phyloP scores from a whole-genome alignment of 2,329 filamentous ascomycete genomes.

The Leptographium radiaticola region DNA sequence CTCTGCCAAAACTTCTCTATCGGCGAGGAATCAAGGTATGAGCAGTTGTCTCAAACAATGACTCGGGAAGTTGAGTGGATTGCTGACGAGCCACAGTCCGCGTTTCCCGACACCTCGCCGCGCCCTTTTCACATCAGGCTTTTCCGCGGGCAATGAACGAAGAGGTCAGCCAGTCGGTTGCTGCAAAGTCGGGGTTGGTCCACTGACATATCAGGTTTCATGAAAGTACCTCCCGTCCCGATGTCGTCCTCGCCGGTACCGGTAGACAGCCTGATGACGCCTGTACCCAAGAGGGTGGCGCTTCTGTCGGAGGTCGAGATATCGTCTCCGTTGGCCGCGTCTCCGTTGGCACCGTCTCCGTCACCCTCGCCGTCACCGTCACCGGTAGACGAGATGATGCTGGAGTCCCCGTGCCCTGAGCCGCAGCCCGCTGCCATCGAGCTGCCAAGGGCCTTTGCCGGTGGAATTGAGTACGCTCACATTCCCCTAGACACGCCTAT shows the following conservation, averaged over 20 bases:
- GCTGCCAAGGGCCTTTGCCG: background rate
- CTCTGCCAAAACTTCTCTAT: constrained; percentile 95
- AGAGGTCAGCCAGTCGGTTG: constrained; percentile 37
- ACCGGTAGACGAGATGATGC: constrained; percentile 33
- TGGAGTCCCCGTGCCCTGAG: constrained; percentile 36
- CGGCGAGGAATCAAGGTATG: constrained; percentile 68
- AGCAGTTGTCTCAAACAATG: constrained; percentile 12
- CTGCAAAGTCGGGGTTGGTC: constrained; percentile 6
- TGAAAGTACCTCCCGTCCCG: constrained; percentile 73
- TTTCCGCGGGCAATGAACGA: constrained; percentile 43
- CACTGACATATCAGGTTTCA: constrained; percentile 38
- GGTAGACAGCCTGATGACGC: constrained; percentile 68
- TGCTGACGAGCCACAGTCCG: constrained; percentile 39
- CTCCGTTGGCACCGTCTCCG: background rate
- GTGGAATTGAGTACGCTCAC: constrained; percentile 4
- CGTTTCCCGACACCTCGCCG: constrained; percentile 71
- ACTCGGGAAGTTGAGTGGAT: background rate
- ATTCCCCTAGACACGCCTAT: constrained; percentile 14
- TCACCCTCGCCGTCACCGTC: constrained; percentile 42
- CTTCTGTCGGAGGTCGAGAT: constrained; percentile 49
- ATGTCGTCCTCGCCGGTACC: constrained; percentile 63
- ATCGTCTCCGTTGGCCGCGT: constrained; percentile 57
- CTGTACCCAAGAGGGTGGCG: constrained; percentile 73
- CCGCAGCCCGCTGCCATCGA: background rate
- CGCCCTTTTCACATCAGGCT: constrained; percentile 67